phyloP scores from a whole-genome alignment of 805 yeast genomes.

The Ogataea neopini region DNA sequence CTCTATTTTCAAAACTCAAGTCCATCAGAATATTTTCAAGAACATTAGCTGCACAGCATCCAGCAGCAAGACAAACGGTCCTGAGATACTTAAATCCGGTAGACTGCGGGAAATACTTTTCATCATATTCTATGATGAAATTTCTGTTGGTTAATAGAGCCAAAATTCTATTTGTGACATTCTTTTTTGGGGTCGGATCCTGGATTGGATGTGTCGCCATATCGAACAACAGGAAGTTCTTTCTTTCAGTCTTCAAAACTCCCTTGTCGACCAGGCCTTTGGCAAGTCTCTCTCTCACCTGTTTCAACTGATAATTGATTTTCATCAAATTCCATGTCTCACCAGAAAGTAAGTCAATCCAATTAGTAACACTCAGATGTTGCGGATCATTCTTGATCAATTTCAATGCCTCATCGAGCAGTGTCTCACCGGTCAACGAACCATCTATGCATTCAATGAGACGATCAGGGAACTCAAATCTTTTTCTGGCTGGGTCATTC shows the following conservation, averaged over 20 bases:
- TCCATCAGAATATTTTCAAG: slow-evolving; percentile 82
- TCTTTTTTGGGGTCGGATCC: slow-evolving; percentile 82
- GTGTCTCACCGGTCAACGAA: slow-evolving; percentile 89
- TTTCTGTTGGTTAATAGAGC: slow-evolving; percentile 72
- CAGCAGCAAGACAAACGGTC: slow-evolving; percentile 79
- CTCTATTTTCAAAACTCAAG: slow-evolving; percentile 83
- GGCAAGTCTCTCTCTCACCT: slow-evolving; percentile 93
- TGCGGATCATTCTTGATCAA: slow-evolving; percentile 85
- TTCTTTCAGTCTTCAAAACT: slow-evolving; percentile 90
- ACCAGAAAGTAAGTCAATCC: slow-evolving; percentile 93
- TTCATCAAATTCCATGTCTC: slow-evolving; percentile 98
- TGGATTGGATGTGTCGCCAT: slow-evolving; percentile 99
- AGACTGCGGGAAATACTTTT: slow-evolving; percentile 66
- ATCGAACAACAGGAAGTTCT: slow-evolving; percentile 90
- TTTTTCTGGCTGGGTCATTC: slow-evolving; percentile 87
- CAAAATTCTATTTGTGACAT: slow-evolving; percentile 70
- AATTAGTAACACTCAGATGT: slow-evolving; percentile 72
- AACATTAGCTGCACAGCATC: slow-evolving; percentile 94
- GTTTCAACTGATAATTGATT: slow-evolving; percentile 92
- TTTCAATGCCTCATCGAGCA: slow-evolving; percentile 89
- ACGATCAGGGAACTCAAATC: slow-evolving; percentile 86
- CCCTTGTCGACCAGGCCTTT: slow-evolving; percentile 98
- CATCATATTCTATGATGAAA: slow-evolving; percentile 52
- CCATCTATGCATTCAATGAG: slow-evolving; percentile 84
- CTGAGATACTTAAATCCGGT: slow-evolving; percentile 72